Percentiles rank a stretch among this genome's conserved stretches.
Evolutionary conservation across 23 red algal species (phyloP).

Genomic region (Agarophyton chilense): DNA sequence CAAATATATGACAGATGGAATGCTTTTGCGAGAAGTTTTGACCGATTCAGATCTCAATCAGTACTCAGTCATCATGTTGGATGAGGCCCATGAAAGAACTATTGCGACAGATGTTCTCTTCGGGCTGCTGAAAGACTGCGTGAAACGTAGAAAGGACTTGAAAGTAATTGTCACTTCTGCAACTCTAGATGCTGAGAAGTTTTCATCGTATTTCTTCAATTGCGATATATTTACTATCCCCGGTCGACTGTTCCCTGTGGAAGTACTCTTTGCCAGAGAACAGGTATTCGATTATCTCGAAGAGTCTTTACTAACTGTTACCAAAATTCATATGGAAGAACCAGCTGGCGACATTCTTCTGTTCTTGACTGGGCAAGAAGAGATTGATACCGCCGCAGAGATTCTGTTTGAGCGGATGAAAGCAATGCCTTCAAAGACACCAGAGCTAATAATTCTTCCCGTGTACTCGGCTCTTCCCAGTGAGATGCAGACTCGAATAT

Average conservation of each 20-base stretch:
- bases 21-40: constrained; percentile 96
- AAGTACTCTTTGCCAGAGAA: constrained; percentile 82
- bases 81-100: constrained; percentile 98
- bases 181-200: constrained; percentile 97
- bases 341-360: constrained; percentile 93
- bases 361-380: constrained; percentile 98
- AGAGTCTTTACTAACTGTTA: constrained; percentile 81
- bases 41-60: constrained; percentile 77
- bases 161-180: constrained; percentile 95
- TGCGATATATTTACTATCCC: constrained; percentile 95
- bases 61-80: constrained; percentile 96
- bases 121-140: constrained; percentile 82
- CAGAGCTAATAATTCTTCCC: constrained; percentile 83
- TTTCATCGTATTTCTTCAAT: constrained; percentile 88
- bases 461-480: constrained; percentile 91
- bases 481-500: constrained; percentile 93
- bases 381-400: constrained; percentile 95
- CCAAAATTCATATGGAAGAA: constrained; percentile 87
- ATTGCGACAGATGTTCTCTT: constrained; percentile 97
- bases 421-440: constrained; percentile 60
- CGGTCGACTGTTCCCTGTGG: constrained; percentile 91
- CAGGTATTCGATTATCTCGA: constrained; percentile 92
- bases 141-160: constrained; percentile 75
- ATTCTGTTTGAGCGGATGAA: constrained; percentile 90
- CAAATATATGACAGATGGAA: constrained; percentile 99